Percentiles rank a stretch among this genome's conserved stretches.
phyloP scores from a whole-genome alignment of 2,329 filamentous ascomycete genomes.

The Aspergillus bombycis region DNA sequence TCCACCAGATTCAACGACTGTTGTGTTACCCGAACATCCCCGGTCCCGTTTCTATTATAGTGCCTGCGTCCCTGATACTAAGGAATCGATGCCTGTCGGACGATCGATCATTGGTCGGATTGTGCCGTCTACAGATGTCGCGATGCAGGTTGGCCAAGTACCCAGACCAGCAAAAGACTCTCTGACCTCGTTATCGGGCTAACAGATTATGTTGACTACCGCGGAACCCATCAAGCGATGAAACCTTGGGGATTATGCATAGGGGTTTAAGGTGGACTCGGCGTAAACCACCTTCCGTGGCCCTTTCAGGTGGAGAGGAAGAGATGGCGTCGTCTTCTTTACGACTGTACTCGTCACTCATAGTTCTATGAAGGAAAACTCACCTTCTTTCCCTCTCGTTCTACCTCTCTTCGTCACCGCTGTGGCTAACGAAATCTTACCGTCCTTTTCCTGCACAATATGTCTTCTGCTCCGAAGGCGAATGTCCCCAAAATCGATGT shows the following conservation, averaged over 20 bases:
- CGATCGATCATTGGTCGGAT: too few relatives aligned
- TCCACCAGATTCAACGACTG: neutral
- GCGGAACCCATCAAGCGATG: neutral
- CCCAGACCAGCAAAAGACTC: neutral
- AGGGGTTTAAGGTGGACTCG: neutral
- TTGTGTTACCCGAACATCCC: neutral
- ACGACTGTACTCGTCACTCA: neutral
- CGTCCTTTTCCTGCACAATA: neutral
- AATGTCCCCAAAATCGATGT: neutral
- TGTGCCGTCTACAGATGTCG: neutral
- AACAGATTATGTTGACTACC: neutral
- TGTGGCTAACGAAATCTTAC: neutral
- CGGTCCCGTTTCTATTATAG: neutral
- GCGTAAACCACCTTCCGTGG: neutral
- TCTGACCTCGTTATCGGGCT: neutral
- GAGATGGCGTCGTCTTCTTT: neutral
- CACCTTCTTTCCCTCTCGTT: neutral
- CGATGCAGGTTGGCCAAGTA: neutral
- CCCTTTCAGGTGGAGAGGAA: neutral
- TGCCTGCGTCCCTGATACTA: neutral
- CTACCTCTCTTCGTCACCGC: neutral
- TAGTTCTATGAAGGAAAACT: neutral
- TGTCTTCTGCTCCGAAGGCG: neutral
- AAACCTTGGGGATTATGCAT: neutral
- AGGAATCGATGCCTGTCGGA: neutral